Conservation (phyloP, 1,284 basidiomycete genomes). For the Leccinum pachyderme region DNA sequence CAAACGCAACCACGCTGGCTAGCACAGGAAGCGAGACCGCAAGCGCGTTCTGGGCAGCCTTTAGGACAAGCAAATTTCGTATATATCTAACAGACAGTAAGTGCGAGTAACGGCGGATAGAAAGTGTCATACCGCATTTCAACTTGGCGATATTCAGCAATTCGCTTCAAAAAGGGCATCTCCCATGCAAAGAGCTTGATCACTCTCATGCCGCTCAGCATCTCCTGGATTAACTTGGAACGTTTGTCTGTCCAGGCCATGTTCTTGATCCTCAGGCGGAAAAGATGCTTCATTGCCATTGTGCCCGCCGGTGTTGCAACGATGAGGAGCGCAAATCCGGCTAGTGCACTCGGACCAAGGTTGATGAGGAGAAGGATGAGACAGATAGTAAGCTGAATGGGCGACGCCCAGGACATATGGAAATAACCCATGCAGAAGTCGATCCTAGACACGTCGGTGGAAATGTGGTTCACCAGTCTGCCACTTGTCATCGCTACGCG, state of each 20-base stretch:
- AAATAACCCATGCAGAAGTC: conserved; percentile 89
- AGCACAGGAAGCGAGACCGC: conserved; percentile 74
- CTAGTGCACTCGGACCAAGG: conserved; percentile 78
- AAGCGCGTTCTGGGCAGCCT: conserved; percentile 69
- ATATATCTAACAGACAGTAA: conserved; percentile 52
- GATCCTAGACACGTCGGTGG: conserved; percentile 88
- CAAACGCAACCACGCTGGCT: conserved; percentile 83
- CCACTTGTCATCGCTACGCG: conserved; percentile 85
- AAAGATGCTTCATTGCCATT: conserved; percentile 72
- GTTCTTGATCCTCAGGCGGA: conserved; percentile 69
- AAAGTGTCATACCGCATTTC: conserved; percentile 60
- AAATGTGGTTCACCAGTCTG: conserved; percentile 55
- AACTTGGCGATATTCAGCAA: conserved; percentile 67
- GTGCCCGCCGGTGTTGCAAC: conserved; percentile 65
- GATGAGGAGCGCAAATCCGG: conserved; percentile 81
- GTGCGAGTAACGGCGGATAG: conserved; percentile 31
- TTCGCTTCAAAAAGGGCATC: conserved; percentile 67
- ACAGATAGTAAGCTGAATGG: conserved; percentile 68
- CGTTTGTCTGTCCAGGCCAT: conserved; percentile 93
- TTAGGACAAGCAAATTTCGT: conserved; percentile 70
- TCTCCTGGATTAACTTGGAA: conserved; percentile 79
- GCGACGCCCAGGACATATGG: conserved; percentile 69
- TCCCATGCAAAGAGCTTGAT: conserved; percentile 90
- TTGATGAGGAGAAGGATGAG: conserved; percentile 67
- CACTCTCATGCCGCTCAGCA: conserved; percentile 83